phyloP scores from a whole-genome alignment of 176 grass and related monocot species.

The Eleusine indica region DNA sequence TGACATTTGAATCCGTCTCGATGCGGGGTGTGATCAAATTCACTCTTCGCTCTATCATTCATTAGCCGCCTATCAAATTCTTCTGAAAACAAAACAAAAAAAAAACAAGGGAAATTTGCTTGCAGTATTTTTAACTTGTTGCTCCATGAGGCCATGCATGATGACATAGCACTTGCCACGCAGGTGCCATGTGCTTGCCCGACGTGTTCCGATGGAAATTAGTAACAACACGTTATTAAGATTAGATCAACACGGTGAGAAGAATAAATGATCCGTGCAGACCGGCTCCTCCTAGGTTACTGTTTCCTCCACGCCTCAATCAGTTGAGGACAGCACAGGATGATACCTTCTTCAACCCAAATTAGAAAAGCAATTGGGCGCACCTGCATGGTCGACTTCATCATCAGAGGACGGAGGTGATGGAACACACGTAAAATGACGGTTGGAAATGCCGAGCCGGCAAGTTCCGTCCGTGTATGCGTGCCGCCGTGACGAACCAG shows the following conservation, averaged over 20 bases:
- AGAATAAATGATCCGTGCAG: background rate
- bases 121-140: background rate
- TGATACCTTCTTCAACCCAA: background rate
- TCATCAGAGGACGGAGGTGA: background rate
- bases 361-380: background rate
- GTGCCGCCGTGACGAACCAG: background rate
- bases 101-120: background rate
- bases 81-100: background rate
- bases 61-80: conserved; percentile 7
- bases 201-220: background rate
- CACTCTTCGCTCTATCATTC: background rate
- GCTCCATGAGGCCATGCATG: background rate
- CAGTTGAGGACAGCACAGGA: background rate
- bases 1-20: conserved; percentile 51
- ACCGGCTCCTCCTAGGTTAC: background rate
- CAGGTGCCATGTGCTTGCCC: conserved; percentile 26
- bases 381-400: background rate
- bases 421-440: conserved; percentile 10
- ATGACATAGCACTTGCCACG: background rate
- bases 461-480: conserved; percentile 3
- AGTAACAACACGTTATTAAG: background rate
- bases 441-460: background rate
- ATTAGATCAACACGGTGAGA: background rate
- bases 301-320: conserved; percentile 10
- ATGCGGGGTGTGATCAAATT: background rate